phyloP scores from a whole-genome alignment of 2,329 filamentous ascomycete genomes.

The Ophiostoma australiae region DNA sequence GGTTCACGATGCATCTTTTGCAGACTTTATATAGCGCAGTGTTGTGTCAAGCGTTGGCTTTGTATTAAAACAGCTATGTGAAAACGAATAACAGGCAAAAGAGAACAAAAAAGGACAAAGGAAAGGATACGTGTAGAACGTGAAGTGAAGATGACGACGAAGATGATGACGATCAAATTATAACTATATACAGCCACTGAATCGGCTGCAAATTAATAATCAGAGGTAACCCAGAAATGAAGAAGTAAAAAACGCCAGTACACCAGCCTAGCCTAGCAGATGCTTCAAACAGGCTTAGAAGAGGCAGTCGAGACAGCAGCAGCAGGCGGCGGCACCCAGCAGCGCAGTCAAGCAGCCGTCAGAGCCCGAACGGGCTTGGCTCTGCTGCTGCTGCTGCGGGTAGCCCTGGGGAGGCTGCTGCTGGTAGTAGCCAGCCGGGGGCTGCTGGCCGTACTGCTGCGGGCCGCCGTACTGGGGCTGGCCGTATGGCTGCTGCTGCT shows the following conservation, averaged over 20 bases:
- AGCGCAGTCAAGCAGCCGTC: constrained; percentile 42
- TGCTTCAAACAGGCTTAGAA: constrained; percentile 38
- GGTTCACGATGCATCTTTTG: too few relatives aligned
- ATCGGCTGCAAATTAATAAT: not conserved
- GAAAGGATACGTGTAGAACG: not conserved
- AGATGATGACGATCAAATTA: not conserved
- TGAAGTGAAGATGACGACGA: not conserved
- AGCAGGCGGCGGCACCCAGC: constrained; percentile 51
- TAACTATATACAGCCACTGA: not conserved
- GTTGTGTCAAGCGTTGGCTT: not conserved
- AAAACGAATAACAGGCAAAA: not conserved
- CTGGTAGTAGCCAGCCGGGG: constrained; percentile 34
- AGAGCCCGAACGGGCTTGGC: constrained; percentile 23
- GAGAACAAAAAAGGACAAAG: not conserved
- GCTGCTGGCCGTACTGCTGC: constrained; percentile 33
- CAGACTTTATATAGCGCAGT: not conserved
- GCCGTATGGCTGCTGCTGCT: constrained; percentile 37
- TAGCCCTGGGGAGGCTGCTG: constrained; percentile 33
- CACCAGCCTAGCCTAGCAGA: too few relatives aligned
- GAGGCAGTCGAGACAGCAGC: constrained; percentile 55
- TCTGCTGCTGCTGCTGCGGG: constrained; percentile 33
- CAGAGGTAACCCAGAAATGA: not conserved
- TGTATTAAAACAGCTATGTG: constrained; percentile 1
- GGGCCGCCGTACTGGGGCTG: constrained; percentile 35
- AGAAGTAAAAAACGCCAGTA: not conserved